Conservation (phyloP, 2,329 filamentous ascomycete genomes). For the Xylaria sp. region DNA sequence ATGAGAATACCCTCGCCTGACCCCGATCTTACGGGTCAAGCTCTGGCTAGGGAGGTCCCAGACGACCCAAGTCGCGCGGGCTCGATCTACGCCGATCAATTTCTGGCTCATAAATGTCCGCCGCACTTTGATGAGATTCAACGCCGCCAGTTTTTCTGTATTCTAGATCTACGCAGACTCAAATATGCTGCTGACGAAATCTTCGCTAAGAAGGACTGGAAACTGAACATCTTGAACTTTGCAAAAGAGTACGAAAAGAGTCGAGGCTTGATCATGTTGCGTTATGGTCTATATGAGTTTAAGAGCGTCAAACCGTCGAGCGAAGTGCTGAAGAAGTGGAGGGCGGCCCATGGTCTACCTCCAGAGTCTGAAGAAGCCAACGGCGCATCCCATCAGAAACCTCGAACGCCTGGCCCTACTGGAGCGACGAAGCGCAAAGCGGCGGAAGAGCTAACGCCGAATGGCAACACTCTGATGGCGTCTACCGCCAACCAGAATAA, state of each 20-base stretch:
- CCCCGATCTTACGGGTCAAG: constrained; percentile 65
- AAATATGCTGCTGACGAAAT: constrained; percentile 71
- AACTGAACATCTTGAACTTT: constrained; percentile 69
- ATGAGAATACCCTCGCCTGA: constrained; percentile 69
- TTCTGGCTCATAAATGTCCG: constrained; percentile 65
- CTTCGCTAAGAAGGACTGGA: constrained; percentile 70
- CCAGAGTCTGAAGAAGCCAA: constrained; percentile 57
- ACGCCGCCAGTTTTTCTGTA: constrained; percentile 70
- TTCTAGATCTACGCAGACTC: constrained; percentile 68
- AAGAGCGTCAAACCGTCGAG: constrained; percentile 69
- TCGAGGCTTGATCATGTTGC: constrained; percentile 67
- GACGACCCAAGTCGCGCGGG: constrained; percentile 61
- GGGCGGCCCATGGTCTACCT: constrained; percentile 64
- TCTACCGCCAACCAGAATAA: constrained; percentile 57
- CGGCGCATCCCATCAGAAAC: constrained; percentile 48
- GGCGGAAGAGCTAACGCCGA: constrained; percentile 58
- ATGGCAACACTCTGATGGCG: constrained; percentile 50
- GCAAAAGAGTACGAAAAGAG: constrained; percentile 73
- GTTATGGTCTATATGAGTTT: constrained; percentile 71
- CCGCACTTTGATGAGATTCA: constrained; percentile 67
- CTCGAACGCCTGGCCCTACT: constrained; percentile 48
- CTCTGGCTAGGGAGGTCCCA: constrained; percentile 63
- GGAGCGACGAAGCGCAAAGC: constrained; percentile 64
- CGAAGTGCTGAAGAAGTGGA: constrained; percentile 68
- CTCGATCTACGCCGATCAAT: constrained; percentile 70